Conservation (phyloP, 2,329 filamentous ascomycete genomes). For the Blastomyces emzantsi region DNA sequence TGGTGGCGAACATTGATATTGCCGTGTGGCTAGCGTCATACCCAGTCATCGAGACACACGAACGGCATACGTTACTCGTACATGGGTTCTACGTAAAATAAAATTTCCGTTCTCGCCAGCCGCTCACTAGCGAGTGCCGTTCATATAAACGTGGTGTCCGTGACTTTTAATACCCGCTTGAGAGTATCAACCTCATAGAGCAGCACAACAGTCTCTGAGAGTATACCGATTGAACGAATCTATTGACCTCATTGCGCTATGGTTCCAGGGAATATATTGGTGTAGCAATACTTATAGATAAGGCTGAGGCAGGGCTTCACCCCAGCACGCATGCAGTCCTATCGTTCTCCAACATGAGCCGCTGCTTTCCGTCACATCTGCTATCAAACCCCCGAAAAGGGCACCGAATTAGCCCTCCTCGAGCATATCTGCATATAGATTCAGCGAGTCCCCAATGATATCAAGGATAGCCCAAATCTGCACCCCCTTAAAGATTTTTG, state of each 20-base stretch:
- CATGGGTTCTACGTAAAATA: not conserved
- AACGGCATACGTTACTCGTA: not conserved
- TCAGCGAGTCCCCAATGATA: slow-evolving; percentile 32
- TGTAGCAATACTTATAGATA: not conserved
- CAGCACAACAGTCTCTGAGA: not conserved
- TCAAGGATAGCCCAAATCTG: slow-evolving; percentile 38
- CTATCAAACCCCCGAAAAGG: not conserved
- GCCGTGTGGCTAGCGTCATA: not conserved
- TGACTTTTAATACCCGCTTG: not conserved
- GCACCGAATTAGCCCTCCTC: slow-evolving; percentile 19
- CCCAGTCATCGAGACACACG: not conserved
- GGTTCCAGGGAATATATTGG: not conserved
- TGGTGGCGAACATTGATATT: slow-evolving; percentile 21
- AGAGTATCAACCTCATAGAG: not conserved
- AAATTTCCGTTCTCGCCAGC: not conserved
- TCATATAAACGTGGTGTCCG: not conserved
- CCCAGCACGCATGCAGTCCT: not conserved
- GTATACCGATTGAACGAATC: not conserved
- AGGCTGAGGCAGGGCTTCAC: not conserved
- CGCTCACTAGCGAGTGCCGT: not conserved
- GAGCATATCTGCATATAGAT: slow-evolving; percentile 34
- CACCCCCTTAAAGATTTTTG: slow-evolving; percentile 34
- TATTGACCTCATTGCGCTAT: not conserved
- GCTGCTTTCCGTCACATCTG: not conserved
- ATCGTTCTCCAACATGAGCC: not conserved